A percentile compares a stretch with the other conserved stretches of the same genome.
phyloP scores from a whole-genome alignment of 1,284 basidiomycete species.

The Xerocomus amazonicus region DNA sequence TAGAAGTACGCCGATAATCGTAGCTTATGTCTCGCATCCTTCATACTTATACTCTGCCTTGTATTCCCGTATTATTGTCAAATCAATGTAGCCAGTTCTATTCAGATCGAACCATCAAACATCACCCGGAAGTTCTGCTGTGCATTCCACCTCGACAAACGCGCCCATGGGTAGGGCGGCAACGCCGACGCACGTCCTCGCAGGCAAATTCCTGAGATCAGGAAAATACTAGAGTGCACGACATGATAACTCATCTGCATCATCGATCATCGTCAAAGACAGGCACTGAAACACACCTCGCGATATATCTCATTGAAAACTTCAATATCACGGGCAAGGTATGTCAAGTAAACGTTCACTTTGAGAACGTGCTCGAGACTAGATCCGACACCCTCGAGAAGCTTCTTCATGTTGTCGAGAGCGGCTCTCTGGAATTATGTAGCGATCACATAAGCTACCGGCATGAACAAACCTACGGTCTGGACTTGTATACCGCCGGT shows the following conservation, averaged over 20 bases:
- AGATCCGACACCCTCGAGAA: constrained; percentile 61
- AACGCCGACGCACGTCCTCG: constrained; percentile 66
- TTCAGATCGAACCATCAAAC: background rate
- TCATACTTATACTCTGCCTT: background rate
- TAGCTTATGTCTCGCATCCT: constrained; percentile 1
- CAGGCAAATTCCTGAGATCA: constrained; percentile 41
- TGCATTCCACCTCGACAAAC: constrained; percentile 42
- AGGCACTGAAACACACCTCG: constrained; percentile 35
- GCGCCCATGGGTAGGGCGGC: constrained; percentile 36
- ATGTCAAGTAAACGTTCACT: constrained; percentile 55
- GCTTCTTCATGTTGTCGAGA: constrained; percentile 53
- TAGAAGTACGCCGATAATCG: background rate
- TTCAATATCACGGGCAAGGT: constrained; percentile 49
- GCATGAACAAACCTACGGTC: background rate
- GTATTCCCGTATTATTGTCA: background rate
- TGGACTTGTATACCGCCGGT: constrained; percentile 41
- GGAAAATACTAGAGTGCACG: constrained; percentile 45
- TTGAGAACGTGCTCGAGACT: constrained; percentile 58
- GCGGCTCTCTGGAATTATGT: constrained; percentile 42
- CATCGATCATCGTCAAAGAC: background rate
- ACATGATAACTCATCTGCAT: background rate
- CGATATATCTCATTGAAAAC: constrained; percentile 54
- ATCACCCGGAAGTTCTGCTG: constrained; percentile 42
- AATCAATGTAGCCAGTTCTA: background rate
- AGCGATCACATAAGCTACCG: constrained; percentile 2